These are phyloP conservation scores for Plantago coronopus DNA, from an alignment of 305 asterid species.

Conservation along the genomic window DNA sequence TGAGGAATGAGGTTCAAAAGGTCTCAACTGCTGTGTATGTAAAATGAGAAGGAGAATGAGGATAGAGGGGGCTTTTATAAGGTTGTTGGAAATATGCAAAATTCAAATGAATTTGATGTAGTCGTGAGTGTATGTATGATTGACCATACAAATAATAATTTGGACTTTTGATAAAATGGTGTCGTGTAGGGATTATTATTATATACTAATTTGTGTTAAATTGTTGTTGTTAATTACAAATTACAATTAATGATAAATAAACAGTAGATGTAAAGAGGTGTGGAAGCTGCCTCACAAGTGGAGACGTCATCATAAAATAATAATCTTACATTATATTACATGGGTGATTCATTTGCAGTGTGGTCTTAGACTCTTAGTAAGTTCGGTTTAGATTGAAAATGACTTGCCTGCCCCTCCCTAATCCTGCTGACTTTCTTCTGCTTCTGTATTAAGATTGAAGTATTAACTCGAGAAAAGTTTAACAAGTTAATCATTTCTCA, in stretches of 20 bases:
- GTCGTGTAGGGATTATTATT: not conserved
- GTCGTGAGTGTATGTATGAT: constrained; percentile 8
- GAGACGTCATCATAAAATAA: constrained; percentile 6
- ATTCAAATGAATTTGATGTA: not conserved
- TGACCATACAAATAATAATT: not conserved
- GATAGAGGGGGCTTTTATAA: constrained; percentile 31
- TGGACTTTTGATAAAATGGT: constrained; percentile 1
- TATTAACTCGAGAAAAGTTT: constrained; percentile 1
- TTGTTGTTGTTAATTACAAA: no score
- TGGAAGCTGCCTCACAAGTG: constrained; percentile 7
- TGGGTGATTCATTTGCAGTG: no score
- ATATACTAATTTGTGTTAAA: no score
- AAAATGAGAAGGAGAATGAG: constrained; percentile 24
- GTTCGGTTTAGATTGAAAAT: constrained; percentile 17
- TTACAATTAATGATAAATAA: no score
- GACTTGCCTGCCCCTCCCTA: constrained; percentile 16
- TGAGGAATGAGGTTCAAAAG: constrained; percentile 1
- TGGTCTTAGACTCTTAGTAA: not conserved
- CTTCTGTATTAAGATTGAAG: not conserved
- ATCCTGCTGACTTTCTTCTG: constrained; percentile 21
- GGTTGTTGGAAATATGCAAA: constrained; percentile 11
- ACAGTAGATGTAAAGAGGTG: not conserved
- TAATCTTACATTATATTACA: no score
- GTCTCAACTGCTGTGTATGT: constrained; percentile 8
- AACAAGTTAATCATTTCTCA: constrained; percentile 6